Conservation (phyloP, 108 stramenopile species). For the Fragilariopsis cylindrus region DNA sequence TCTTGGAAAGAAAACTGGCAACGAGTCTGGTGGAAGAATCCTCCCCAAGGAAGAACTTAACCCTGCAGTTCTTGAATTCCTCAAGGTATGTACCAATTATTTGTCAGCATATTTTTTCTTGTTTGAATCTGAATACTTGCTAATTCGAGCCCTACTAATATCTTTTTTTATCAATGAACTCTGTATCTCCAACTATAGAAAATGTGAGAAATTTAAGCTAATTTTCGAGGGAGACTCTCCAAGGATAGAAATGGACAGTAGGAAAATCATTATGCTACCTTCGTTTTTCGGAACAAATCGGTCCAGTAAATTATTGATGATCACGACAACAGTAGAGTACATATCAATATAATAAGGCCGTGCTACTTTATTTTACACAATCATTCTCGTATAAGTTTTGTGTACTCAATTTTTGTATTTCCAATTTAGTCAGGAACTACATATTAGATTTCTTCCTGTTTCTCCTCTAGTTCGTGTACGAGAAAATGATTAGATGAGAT, state of each 20-base stretch:
- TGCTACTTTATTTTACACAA: neutral
- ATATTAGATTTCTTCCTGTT: neutral
- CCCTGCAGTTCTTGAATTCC: slow-evolving; percentile 71
- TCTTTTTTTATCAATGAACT: neutral
- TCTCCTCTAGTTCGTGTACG: too few relatives aligned
- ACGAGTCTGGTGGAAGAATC: slow-evolving; percentile 67
- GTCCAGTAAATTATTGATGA: neutral
- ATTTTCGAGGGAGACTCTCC: neutral
- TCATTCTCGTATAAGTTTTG: too few relatives aligned
- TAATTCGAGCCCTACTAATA: neutral
- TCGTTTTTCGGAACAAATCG: neutral
- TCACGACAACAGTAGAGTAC: neutral
- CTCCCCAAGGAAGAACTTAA: slow-evolving; percentile 79
- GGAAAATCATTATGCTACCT: neutral
- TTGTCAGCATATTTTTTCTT: neutral
- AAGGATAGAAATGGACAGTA: neutral
- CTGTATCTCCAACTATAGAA: neutral
- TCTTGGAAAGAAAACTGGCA: slow-evolving; percentile 63
- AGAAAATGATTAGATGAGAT: too few relatives aligned
- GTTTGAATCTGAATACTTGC: neutral
- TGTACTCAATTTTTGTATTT: too few relatives aligned
- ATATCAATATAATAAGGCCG: neutral
- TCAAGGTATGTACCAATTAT: slow-evolving; percentile 47
- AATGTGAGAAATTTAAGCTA: neutral
- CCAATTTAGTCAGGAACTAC: neutral